phyloP scores from a whole-genome alignment of 441 rosid species.

The Populus trichocarpa region DNA sequence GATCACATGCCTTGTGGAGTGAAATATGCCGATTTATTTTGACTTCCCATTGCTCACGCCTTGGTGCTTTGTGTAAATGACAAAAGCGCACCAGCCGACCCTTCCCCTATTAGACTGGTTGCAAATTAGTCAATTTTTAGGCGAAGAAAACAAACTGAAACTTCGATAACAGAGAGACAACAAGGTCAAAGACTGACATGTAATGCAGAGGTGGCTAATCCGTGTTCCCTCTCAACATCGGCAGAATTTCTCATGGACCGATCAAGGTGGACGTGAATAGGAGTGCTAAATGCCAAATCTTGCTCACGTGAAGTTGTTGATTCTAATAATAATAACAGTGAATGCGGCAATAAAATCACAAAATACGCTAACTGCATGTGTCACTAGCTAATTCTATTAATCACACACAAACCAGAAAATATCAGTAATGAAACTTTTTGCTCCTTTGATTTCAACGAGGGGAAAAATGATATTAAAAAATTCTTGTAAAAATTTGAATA shows the following conservation, averaged over 20 bases:
- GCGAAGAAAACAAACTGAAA: not conserved
- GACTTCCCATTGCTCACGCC: not conserved
- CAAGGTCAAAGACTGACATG: not conserved
- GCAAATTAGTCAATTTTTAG: not conserved
- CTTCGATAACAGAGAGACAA: not conserved
- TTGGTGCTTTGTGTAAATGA: not conserved
- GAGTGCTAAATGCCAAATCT: no score
- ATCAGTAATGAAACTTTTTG: no score
- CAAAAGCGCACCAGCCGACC: not conserved
- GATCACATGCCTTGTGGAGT: slow-evolving; percentile 14
- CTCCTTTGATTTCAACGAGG: no score
- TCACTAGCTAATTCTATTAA: no score
- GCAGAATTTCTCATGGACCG: not conserved
- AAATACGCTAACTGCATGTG: no score
- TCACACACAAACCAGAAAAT: no score
- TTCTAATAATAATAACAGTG: no score
- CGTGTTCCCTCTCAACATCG: not conserved
- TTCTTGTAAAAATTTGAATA: no score
- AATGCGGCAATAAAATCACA: no score
- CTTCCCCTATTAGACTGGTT: not conserved
- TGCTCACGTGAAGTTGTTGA: no score
- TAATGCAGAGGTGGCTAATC: not conserved
- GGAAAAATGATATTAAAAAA: no score
- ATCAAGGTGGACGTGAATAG: not conserved
- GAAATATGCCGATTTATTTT: slow-evolving; percentile 3